These are phyloP conservation scores for Sugiyamaella qingdaonensis DNA, from an alignment of 805 yeast genomes.

Conservation along the genomic window DNA sequence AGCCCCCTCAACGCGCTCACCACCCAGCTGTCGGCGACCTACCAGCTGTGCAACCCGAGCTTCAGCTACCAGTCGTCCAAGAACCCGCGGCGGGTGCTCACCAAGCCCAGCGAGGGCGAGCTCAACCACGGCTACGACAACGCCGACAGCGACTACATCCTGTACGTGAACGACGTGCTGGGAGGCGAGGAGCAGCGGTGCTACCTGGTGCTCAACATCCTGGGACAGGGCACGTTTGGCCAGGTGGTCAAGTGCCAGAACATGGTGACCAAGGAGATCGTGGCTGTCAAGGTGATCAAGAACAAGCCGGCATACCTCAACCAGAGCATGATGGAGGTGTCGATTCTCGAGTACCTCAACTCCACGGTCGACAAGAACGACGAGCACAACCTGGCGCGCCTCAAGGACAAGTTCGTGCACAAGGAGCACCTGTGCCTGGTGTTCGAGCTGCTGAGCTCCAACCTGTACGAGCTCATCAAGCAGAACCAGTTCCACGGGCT, in stretches of 20 bases:
- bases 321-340: slow-evolving; percentile 88
- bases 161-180: slow-evolving; percentile 89
- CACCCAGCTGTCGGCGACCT: slow-evolving; percentile 70
- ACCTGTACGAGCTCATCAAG: slow-evolving; percentile 82
- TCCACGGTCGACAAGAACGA: slow-evolving; percentile 64
- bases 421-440: slow-evolving; percentile 90
- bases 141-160: slow-evolving; percentile 81
- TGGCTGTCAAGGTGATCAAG: slow-evolving; percentile 92
- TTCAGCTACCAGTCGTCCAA: slow-evolving; percentile 78
- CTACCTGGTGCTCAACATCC: slow-evolving; percentile 80
- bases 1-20: slow-evolving; percentile 77
- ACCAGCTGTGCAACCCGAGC: slow-evolving; percentile 76
- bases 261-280: slow-evolving; percentile 72
- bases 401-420: slow-evolving; percentile 87
- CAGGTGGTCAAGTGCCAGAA: slow-evolving; percentile 94
- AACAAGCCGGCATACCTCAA: slow-evolving; percentile 86
- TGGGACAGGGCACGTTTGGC: slow-evolving; percentile 98
- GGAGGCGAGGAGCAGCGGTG: slow-evolving; percentile 83
- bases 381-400: slow-evolving; percentile 67
- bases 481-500: slow-evolving; percentile 94
- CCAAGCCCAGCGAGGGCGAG: slow-evolving; percentile 85
- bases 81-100: slow-evolving; percentile 87
- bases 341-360: slow-evolving; percentile 76
- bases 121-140: slow-evolving; percentile 83
- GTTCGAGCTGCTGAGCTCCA: slow-evolving; percentile 82